Evolutionary conservation across 768 basidiomycete species (phyloP).

Genomic region (Leccinum longicurvipes): DNA sequence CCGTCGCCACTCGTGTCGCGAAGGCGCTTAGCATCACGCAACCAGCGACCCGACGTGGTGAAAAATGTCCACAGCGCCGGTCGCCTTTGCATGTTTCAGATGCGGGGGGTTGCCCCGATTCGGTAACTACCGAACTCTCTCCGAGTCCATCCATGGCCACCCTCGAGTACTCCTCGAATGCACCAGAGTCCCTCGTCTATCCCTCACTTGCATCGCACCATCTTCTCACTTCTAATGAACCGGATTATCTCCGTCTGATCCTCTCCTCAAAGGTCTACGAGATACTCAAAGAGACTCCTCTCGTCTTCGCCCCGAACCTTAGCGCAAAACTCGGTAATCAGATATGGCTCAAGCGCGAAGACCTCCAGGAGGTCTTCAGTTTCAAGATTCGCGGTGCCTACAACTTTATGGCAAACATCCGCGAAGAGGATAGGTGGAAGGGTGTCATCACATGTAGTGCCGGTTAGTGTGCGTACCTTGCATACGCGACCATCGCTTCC

Average conservation of each 20-base stretch:
- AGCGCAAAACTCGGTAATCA: conserved; percentile 87
- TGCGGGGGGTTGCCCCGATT: conserved; percentile 7
- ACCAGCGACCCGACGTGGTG: too few relatives aligned
- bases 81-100: too few relatives aligned
- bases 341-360: conserved; percentile 96
- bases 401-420: conserved; percentile 93
- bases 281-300: conserved; percentile 83
- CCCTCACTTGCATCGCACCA: conserved; percentile 66
- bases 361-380: conserved; percentile 95
- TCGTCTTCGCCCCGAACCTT: conserved; percentile 82
- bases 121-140: conserved; percentile 15
- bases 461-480: conserved; percentile 70
- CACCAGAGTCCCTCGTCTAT: conserved; percentile 63
- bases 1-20: too few relatives aligned
- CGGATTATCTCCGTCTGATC: conserved; percentile 87
- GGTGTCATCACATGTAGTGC: conserved; percentile 98
- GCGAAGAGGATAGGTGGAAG: conserved; percentile 90
- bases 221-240: conserved; percentile 61
- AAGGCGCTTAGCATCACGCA: too few relatives aligned
- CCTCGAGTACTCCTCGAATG: conserved; percentile 65
- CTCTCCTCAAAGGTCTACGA: conserved; percentile 90
- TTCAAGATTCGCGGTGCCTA: conserved; percentile 99
- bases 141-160: conserved; percentile 34
- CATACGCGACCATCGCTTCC: conserved; percentile 9
- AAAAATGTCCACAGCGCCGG: too few relatives aligned